Percentiles rank a stretch among this genome's conserved stretches.
Evolutionary conservation across 192 early-diverging fungal species (phyloP).

Genomic region (Thamnidium elegans): DNA sequence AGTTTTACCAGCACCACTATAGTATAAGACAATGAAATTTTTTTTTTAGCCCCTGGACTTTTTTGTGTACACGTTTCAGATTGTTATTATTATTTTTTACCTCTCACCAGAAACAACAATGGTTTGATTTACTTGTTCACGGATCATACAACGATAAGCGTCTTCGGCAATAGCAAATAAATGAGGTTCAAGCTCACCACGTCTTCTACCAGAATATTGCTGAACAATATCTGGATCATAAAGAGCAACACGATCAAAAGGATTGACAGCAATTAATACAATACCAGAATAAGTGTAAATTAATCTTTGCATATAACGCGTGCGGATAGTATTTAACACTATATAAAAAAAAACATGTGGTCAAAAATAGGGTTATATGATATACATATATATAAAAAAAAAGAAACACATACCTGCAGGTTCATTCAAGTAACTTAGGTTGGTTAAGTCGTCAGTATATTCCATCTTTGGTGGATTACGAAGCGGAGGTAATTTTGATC

Average conservation of each 20-base stretch:
- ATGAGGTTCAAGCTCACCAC: constrained; percentile 95
- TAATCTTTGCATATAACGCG: constrained; percentile 86
- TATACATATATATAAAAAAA: constrained; percentile 5
- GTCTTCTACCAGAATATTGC: constrained; percentile 88
- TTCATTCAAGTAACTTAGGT: constrained; percentile 94
- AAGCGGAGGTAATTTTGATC: constrained; percentile 80
- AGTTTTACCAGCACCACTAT: constrained; percentile 92
- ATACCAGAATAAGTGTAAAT: constrained; percentile 99
- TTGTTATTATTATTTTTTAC: constrained; percentile 25
- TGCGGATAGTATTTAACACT: constrained; percentile 90
- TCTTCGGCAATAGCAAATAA: constrained; percentile 99
- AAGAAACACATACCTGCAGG: constrained; percentile 61
- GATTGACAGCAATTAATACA: constrained; percentile 96
- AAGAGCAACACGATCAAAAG: constrained; percentile 81
- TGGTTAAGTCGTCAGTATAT: constrained; percentile 90
- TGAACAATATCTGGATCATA: constrained; percentile 94
- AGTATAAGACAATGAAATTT: not conserved
- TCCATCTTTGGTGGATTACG: constrained; percentile 90
- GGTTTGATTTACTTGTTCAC: constrained; percentile 92
- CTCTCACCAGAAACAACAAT: constrained; percentile 97
- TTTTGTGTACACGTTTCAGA: not conserved
- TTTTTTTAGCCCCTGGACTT: not conserved
- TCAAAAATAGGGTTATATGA: not conserved
- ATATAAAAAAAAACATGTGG: constrained; percentile 3
- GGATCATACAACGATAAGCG: constrained; percentile 93